Conservation (phyloP, 1,284 basidiomycete species). For the Cryptococcus floricola region DNA sequence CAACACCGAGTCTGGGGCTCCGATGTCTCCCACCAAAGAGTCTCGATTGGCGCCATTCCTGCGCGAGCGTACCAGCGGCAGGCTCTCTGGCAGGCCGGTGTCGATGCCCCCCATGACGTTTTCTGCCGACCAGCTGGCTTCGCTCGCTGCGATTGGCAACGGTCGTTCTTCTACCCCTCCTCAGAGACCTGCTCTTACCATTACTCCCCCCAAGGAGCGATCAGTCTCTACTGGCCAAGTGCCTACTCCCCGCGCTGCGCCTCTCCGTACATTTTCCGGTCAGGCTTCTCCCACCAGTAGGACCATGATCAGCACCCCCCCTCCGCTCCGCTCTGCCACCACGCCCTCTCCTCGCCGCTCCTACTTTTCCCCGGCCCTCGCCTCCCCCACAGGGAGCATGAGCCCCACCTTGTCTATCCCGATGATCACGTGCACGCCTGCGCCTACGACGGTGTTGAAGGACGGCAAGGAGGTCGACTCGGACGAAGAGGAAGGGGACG, state of each 20-base stretch:
- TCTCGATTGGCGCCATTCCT: conserved; percentile 40
- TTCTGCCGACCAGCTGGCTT: conserved; percentile 8
- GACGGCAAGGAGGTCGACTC: conserved; percentile 37
- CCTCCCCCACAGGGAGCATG: conserved; percentile 20
- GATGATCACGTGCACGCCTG: conserved; percentile 47
- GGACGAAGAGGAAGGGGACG: conserved; percentile 38
- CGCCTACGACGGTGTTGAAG: conserved; percentile 17
- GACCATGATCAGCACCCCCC: conserved; percentile 4
- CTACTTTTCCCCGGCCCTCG: conserved; percentile 5
- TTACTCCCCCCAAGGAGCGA: conserved; percentile 26
- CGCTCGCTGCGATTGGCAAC: conserved; percentile 10
- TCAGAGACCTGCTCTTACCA: conserved; percentile 12
- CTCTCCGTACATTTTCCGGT: not conserved
- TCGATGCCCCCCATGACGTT: conserved; percentile 29
- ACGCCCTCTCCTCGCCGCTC: conserved; percentile 6
- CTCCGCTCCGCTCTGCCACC: not conserved
- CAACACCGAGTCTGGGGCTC: conserved; percentile 7
- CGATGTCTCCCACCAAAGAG: not conserved
- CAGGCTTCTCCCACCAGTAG: conserved; percentile 10
- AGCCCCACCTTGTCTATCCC: conserved; percentile 37
- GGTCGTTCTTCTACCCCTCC: not conserved
- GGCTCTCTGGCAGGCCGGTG: conserved; percentile 29
- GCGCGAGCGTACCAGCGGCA: conserved; percentile 35
- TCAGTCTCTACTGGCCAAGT: not conserved
- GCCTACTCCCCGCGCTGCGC: too few species aligned